Base-by-base conservation (phyloP, 441 rosid genomes). In the Isatis lusitanica region DNA sequence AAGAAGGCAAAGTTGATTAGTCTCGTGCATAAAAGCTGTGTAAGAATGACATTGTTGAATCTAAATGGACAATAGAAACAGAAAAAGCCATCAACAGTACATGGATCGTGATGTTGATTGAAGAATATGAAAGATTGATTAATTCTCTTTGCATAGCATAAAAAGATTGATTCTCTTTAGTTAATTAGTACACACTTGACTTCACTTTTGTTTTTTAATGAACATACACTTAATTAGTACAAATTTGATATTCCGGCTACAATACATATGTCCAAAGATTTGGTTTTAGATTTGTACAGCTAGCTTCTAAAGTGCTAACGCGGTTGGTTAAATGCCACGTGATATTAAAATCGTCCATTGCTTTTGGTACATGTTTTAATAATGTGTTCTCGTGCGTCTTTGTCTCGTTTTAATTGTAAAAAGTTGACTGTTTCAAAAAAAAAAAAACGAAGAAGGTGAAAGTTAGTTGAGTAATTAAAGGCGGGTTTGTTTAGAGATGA, bases 271-370 rank as follows among this genome's bases (percentile, higher is more conserved):
- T 39, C 28, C 48, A 44, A 35, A 66, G 52, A 57, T 56, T 44
- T 73, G 31, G 48, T 11, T 55, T 33, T 10, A 35, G 68, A 72
- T 62, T 73, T 39, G 42, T 48, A 74, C 72, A 66, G 61, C 72
- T 74, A 26, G 52, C 40, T 33, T 16, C 42, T 48, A 55, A 55
- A 44, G 36, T 52, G 36, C 7, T 56, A 15, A 55, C 12, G 13
- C 35, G 28, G 61, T 17, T 38, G 66, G 61, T 74, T 71, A 74
- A 66, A 38, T 17, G n/a, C 46, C 72, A 74, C 53, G 51, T 73
- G 77, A 35, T 56, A 56, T 65, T 46, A 36, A 44, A 46, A 73
- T 21, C 58, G 7, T 30, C 58, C 42, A 36, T 57, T 43, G 13
- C 57, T 58, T 73, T 47, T 64, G 58, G 65, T 65, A 48, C 43